Evolutionary conservation across 2,329 filamentous ascomycete genomes (phyloP), one percentile per base, ranked within the genome.

Genomic region (Alternaria ventricosa): DNA sequence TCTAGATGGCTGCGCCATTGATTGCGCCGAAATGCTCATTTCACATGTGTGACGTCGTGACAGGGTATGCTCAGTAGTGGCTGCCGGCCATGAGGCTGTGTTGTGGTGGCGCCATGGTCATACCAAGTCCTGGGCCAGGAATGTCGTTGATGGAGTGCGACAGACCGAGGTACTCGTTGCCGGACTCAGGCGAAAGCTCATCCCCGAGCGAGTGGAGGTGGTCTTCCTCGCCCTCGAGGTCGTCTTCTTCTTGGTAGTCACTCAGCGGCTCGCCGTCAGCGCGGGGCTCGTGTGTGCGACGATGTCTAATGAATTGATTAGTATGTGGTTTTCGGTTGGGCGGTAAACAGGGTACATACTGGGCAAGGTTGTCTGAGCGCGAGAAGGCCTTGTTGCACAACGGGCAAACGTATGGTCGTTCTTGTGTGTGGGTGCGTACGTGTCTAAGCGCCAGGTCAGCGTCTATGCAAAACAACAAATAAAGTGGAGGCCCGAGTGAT

Each of bases 301-400:
- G 87, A 82, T 92, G 90, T 79, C 88, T 90, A 71, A 28, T 67
- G 67, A 62, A 51, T 45, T 79, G 85, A 77, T 87, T 79, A 79
- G 75, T 50, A 70, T 30, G n/a, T 53, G 49, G 36, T 45, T 63
- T 60, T 47, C 57, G 57, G 61, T 65, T 68, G 51, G 55, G 64
- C 49, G 57, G 62, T 51, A 46, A 59, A 57, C 46, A 58, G 49
- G 50, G 46, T 25, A 73, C 87, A 82, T 93, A 97, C 92, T 99
- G 96, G 81, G 96, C 96, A 83, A 99, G 91, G 82, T 99, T 99
- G 85, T 99, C 96, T 77, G 95, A 98, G 83, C 96, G 88, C 64
- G 96, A 98, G 82, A 99, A 99, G 71, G 95, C 95, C 87, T 98
- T 98, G 87, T 92, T 97, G 89, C 96, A 99, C 82, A 97, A 91